Percentiles rank a stretch among this genome's conserved stretches.
These are phyloP conservation scores for Clonostachys sp. DNA, from an alignment of 2,329 filamentous ascomycete species.

Conservation along the genomic window DNA sequence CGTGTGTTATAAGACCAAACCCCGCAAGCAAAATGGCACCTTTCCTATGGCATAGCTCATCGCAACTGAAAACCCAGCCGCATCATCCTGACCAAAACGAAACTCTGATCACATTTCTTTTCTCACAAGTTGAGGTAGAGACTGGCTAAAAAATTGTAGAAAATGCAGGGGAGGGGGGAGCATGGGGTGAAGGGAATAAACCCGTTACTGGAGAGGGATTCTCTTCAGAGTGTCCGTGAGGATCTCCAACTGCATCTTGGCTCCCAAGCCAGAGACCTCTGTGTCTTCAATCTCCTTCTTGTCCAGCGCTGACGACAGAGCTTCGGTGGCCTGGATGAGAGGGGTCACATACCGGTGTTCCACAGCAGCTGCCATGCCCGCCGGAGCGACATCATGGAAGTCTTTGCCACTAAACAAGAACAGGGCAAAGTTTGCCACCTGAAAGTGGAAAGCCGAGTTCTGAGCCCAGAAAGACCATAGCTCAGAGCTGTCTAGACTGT, in stretches of 20 bases:
- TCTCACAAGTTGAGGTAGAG: no score
- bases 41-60: no score
- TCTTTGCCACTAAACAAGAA: constrained; percentile 44
- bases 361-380: constrained; percentile 51
- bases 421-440: constrained; percentile 56
- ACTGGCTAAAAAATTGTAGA: no score
- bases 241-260: constrained; percentile 32
- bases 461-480: constrained; percentile 47
- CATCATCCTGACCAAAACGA: no score
- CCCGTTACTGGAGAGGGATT: constrained; percentile 28
- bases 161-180: no score
- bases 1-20: no score
- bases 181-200: neutral
- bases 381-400: constrained; percentile 44
- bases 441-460: constrained; percentile 50
- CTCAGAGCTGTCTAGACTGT: constrained; percentile 30
- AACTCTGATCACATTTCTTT: no score
- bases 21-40: no score
- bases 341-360: constrained; percentile 56
- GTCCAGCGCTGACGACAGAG: constrained; percentile 20
- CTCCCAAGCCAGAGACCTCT: constrained; percentile 7
- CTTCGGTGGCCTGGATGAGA: constrained; percentile 36
- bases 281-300: constrained; percentile 21
- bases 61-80: no score
- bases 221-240: constrained; percentile 35